Percentiles rank a stretch among this genome's conserved stretches.
These are phyloP conservation scores for Penicillium verrucosum DNA, from an alignment of 2,329 filamentous ascomycete genomes.

Conservation along the genomic window DNA sequence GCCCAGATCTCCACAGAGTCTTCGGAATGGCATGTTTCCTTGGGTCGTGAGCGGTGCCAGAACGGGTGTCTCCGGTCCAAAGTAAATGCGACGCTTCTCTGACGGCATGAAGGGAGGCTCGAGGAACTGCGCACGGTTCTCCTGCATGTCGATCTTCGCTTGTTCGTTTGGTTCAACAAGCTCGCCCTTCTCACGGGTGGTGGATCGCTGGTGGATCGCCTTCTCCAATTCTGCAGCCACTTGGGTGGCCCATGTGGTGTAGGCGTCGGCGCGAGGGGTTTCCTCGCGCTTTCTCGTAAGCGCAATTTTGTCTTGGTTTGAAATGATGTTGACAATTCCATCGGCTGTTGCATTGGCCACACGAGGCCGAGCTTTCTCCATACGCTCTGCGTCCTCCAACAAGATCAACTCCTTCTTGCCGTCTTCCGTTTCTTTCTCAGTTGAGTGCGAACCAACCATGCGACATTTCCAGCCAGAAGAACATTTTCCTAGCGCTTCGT, in stretches of 20 bases:
- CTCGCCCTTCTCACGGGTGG: slow-evolving; percentile 4
- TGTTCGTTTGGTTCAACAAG: slow-evolving; percentile 1
- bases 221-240: slow-evolving; percentile 52
- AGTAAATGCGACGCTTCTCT: slow-evolving; percentile 91
- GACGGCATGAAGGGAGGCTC: slow-evolving; percentile 86
- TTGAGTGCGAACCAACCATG: slow-evolving; percentile 81
- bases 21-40: slow-evolving; percentile 90
- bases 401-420: slow-evolving; percentile 79
- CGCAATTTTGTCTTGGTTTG: slow-evolving; percentile 66
- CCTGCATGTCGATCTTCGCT: slow-evolving; percentile 41
- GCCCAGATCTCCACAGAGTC: slow-evolving; percentile 83
- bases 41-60: slow-evolving; percentile 95
- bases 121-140: slow-evolving; percentile 74
- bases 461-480: slow-evolving; percentile 90
- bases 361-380: slow-evolving; percentile 36
- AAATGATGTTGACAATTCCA: slow-evolving; percentile 73
- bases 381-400: slow-evolving; percentile 54
- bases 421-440: slow-evolving; percentile 72
- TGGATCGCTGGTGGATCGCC: slow-evolving; percentile 47
- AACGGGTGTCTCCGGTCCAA: slow-evolving; percentile 86
- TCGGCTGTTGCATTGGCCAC: slow-evolving; percentile 44
- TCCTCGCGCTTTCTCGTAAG: slow-evolving; percentile 69
- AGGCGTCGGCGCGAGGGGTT: slow-evolving; percentile 71
- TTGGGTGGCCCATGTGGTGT: slow-evolving; percentile 72
- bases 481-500: slow-evolving; percentile 71